phyloP scores from a whole-genome alignment of 352 stramenopile species.

The Pythium rhizo-oryzae region DNA sequence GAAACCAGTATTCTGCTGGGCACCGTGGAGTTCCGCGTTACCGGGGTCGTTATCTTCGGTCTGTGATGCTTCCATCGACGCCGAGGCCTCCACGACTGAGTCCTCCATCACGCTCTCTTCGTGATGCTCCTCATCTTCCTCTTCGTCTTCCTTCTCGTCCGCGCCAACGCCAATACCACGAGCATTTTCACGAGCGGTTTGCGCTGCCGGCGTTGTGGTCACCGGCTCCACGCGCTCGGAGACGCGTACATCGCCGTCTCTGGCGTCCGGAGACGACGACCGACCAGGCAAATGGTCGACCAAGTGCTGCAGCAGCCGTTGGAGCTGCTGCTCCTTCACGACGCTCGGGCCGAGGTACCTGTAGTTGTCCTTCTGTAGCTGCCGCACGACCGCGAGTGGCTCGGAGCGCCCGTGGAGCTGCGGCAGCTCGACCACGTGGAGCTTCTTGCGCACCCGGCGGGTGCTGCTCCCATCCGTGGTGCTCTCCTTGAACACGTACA shows the following conservation, averaged over 20 bases:
- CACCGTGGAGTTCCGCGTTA: background rate
- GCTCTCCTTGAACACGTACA: slow-evolving; percentile 58
- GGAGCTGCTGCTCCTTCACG: slow-evolving; percentile 71
- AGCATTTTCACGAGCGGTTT: slow-evolving; percentile 10
- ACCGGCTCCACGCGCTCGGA: background rate
- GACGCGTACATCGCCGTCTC: background rate
- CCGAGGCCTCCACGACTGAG: slow-evolving; percentile 42
- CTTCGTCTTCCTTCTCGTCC: slow-evolving; percentile 25
- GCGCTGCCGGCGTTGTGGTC: background rate
- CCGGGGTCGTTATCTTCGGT: background rate
- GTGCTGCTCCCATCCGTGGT: background rate
- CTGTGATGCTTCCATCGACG: slow-evolving; percentile 32
- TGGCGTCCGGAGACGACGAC: background rate
- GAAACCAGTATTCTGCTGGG: background rate
- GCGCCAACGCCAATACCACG: slow-evolving; percentile 6
- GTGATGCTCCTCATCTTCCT: slow-evolving; percentile 31
- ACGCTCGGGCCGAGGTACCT: slow-evolving; percentile 59
- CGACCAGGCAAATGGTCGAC: slow-evolving; percentile 47
- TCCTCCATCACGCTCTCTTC: slow-evolving; percentile 48
- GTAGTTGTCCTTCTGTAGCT: slow-evolving; percentile 69
- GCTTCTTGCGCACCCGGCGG: slow-evolving; percentile 39
- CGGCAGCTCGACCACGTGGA: slow-evolving; percentile 83
- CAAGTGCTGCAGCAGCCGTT: slow-evolving; percentile 62
- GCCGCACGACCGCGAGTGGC: slow-evolving; percentile 40
- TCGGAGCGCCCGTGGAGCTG: slow-evolving; percentile 54